Percentiles rank a stretch among this genome's conserved stretches.
Evolutionary conservation across 139 green algal species (phyloP).

Genomic region (Chlamydomonas eustigma): DNA sequence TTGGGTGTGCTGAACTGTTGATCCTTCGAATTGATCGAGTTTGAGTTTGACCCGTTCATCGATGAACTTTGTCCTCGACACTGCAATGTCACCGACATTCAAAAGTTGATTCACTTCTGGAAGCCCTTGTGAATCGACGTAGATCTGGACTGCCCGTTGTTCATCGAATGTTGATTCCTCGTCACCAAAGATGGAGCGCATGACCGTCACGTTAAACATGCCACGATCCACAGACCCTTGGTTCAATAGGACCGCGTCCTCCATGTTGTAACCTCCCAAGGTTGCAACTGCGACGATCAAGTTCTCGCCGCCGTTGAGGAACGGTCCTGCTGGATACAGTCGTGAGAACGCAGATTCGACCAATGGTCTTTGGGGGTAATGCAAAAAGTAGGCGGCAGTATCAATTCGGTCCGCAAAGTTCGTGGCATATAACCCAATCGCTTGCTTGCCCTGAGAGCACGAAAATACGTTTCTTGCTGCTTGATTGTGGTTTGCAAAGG

Average conservation of each 20-base stretch:
- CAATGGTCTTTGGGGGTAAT: conserved; percentile 43
- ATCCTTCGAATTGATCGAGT: neutral
- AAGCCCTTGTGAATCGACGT: conserved; percentile 57
- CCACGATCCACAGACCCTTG: conserved; percentile 51
- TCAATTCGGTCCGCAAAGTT: conserved; percentile 47
- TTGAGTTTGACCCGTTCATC: neutral
- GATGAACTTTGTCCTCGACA: conserved; percentile 3
- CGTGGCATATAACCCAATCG: conserved; percentile 62
- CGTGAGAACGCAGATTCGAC: conserved; percentile 1
- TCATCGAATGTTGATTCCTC: conserved; percentile 39
- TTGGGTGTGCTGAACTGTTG: neutral
- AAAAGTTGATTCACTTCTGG: conserved; percentile 16
- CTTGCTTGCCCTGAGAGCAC: conserved; percentile 44
- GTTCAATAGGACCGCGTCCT: conserved; percentile 63
- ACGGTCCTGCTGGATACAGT: neutral
- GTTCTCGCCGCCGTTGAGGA: conserved; percentile 35
- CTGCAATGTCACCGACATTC: conserved; percentile 16
- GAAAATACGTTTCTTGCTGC: conserved; percentile 63
- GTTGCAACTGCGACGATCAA: conserved; percentile 56
- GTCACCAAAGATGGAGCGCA: conserved; percentile 14
- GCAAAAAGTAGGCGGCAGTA: conserved; percentile 31
- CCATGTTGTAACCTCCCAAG: conserved; percentile 71
- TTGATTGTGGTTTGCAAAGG: conserved; percentile 67
- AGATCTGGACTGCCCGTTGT: conserved; percentile 42
- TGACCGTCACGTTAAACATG: conserved; percentile 53